Evolutionary conservation across 805 yeast species (phyloP), one percentile per base, ranked within the genome.

Genomic region (Spathaspora sp.): DNA sequence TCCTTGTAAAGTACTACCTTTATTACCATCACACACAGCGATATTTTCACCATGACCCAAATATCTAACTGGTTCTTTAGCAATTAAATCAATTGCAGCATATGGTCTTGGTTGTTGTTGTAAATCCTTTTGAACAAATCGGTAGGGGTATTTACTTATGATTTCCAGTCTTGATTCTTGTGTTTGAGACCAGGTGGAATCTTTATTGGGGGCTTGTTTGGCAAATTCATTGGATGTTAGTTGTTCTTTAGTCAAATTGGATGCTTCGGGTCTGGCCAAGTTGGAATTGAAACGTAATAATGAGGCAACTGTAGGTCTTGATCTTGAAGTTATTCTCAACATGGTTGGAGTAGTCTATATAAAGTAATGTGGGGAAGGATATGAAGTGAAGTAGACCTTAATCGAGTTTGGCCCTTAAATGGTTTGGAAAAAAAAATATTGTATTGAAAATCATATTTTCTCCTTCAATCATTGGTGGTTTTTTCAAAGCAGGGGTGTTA

Each of bases 21-120:
- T 83, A 58, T 87, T 85, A 40, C 96, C 96, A 60, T 87, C 89
- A 66, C 96, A 89, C 16, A 86, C 93, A 0, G 96, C 96, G 49
- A 83, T 68, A 60, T 82, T 77, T 31, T 73, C 78, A 44, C 59
- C 61, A 55, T 76, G 79, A 40, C 69, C 61, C 54, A 89, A 72
- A 62, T 79, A 86, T 58, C 81, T 73, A 42, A 89, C 72, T 2
- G 96, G 96, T 62, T 83, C 83, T 63, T 85, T 72, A 31, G 86
- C 85, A 59, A 89, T 87, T 67, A 89, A 77, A 44, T 89, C 94
- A 62, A 89, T 89, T 51, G 96, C 96, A 42, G 96, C 88, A 55
- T 82, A 82, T 6, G 96, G 90, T 60, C 78, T 79, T 50, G 96
- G 96, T 70, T 89, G 94, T 44, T 71, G 63, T 5, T 71, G 69